phyloP scores from a whole-genome alignment of 2,329 filamentous ascomycete genomes.

The Zymoseptoria ardabiliae region DNA sequence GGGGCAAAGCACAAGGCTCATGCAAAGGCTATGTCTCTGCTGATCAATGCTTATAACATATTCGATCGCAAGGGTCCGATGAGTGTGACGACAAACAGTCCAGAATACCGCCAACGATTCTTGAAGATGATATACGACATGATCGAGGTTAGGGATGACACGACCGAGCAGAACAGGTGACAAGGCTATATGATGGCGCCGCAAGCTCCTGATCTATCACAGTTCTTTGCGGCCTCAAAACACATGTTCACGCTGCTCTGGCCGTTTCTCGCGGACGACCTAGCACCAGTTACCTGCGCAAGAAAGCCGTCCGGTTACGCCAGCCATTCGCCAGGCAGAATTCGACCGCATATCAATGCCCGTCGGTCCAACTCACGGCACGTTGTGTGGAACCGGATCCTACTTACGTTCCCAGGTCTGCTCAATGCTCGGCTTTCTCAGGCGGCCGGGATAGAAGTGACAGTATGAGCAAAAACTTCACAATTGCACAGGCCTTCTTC shows the following conservation, averaged over 20 bases:
- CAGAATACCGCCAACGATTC: conserved; percentile 58
- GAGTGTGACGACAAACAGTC: conserved; percentile 64
- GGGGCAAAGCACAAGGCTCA: conserved; percentile 67
- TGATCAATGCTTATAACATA: conserved; percentile 50
- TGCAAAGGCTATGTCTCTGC: conserved; percentile 57
- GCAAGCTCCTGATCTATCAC: neutral
- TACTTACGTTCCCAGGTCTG: no score
- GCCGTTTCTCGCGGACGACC: neutral
- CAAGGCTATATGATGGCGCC: neutral
- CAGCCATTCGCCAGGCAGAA: no score
- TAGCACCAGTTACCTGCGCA: neutral
- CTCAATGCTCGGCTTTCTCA: no score
- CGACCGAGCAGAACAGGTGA: neutral
- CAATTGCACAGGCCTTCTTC: no score
- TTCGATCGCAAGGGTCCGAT: conserved; percentile 61
- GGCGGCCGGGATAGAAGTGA: no score
- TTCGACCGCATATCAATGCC: no score
- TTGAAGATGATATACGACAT: conserved; percentile 45
- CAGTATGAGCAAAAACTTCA: no score
- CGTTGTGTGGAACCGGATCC: no score
- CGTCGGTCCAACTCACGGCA: no score
- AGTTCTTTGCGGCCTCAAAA: neutral
- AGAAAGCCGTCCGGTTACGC: neutral
- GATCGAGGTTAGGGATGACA: conserved; percentile 27
- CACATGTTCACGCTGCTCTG: neutral